Evolutionary conservation across 148 eudicot species (phyloP).

Genomic region (Persicaria tinctoria): DNA sequence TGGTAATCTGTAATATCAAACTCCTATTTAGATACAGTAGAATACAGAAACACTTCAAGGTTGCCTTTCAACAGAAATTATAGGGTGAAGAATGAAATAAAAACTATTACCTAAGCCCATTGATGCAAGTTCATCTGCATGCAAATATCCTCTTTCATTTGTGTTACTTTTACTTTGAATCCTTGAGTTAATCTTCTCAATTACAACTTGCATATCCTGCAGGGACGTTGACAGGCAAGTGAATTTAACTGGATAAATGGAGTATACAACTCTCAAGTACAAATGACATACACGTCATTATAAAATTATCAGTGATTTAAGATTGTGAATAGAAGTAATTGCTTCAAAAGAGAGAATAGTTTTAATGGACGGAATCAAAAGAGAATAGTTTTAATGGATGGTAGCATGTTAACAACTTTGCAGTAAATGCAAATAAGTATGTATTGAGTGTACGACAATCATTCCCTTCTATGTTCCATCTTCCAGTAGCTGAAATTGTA

Average conservation of each 20-base stretch:
- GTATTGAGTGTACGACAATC: not conserved
- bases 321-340: not conserved
- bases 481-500: not conserved
- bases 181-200: constrained; percentile 59
- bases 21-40: not conserved
- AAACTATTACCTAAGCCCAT: constrained; percentile 56
- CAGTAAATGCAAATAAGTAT: not conserved
- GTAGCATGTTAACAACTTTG: not conserved
- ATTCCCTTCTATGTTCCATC: not conserved
- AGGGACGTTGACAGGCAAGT: constrained; percentile 7
- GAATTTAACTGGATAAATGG: not conserved
- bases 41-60: not conserved
- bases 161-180: constrained; percentile 24
- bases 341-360: not conserved
- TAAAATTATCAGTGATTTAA: not conserved
- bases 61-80: not conserved
- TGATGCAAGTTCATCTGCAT: constrained; percentile 55
- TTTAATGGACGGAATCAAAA: not conserved
- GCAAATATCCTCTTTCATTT: constrained; percentile 32
- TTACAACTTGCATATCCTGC: constrained; percentile 63
- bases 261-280: not conserved
- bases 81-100: not conserved
- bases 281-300: not conserved
- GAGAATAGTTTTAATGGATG: not conserved
- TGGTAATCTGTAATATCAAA: not conserved